phyloP scores from a whole-genome alignment of 805 yeast species.

The Monosporozyma yasuniensis region DNA sequence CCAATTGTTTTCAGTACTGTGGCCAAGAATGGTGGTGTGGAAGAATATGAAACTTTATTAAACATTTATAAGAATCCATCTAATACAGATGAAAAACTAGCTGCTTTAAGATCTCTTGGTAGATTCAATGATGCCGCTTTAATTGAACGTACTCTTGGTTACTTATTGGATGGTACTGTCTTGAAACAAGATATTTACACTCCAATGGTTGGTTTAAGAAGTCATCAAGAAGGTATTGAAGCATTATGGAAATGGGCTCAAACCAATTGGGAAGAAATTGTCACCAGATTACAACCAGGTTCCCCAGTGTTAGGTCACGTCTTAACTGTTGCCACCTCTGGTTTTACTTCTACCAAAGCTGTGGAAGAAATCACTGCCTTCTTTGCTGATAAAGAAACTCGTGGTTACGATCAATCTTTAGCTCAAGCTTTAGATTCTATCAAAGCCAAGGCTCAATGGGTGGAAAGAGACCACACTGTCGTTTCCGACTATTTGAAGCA shows the following conservation, averaged over 20 bases:
- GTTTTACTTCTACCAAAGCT: constrained; percentile 49
- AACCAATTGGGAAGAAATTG: constrained; percentile 59
- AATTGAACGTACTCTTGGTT: constrained; percentile 46
- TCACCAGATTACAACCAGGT: constrained; percentile 65
- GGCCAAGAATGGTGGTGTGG: constrained; percentile 52
- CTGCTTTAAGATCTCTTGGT: constrained; percentile 65
- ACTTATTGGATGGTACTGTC: constrained; percentile 48
- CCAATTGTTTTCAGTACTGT: constrained; percentile 53
- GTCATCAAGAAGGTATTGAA: constrained; percentile 54
- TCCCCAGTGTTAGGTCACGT: constrained; percentile 70
- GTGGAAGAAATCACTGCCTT: constrained; percentile 41
- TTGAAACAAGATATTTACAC: constrained; percentile 66
- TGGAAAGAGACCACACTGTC: constrained; percentile 41
- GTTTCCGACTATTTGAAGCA: constrained; percentile 42
- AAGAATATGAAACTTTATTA: constrained; percentile 53
- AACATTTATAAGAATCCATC: constrained; percentile 50
- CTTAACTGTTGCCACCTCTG: constrained; percentile 49
- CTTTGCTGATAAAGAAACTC: constrained; percentile 44
- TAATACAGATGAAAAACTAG: constrained; percentile 55
- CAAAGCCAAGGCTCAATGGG: constrained; percentile 48
- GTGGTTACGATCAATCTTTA: constrained; percentile 53
- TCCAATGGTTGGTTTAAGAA: constrained; percentile 65
- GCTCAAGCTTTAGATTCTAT: constrained; percentile 57
- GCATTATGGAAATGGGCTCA: constrained; percentile 69
- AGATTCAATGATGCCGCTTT: constrained; percentile 43